Base-by-base conservation (phyloP, 768 basidiomycete species). In the Leccinum fibrillosum region DNA sequence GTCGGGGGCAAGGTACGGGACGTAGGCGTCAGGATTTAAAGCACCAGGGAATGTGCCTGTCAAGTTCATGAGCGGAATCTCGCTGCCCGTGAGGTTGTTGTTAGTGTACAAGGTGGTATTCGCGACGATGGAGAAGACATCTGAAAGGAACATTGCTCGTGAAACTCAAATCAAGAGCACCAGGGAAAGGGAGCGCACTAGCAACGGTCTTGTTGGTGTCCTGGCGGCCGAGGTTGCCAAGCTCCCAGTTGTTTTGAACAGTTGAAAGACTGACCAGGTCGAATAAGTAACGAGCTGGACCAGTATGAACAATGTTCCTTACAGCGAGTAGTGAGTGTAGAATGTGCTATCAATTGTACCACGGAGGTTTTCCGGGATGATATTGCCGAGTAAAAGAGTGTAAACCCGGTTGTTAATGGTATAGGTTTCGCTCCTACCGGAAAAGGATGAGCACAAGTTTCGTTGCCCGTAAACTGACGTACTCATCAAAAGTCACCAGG, bases 401-500 rank as follows among this genome's bases (percentile, higher is more conserved):
- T 70, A 78, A 47, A 86, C 71, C 2, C 68, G 71, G 66, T 87
- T 86, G 65, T 80, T 80, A 49, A 72, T 67, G 28, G 64, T 64
- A 52, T 73, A 71, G 0, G 66, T 67, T 25, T 71, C 76, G 35
- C 57, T 68, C 44, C 70, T 71, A 21, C 2, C 28, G 23, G n/a
- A 13, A 37, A 12, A 32, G 12, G 7, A 39, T 54, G n/a, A 56
- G 15, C 12, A 32, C 32, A 44, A 23, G 15, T 21, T 56, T 15
- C 15, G 13, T 21, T 47, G 2, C 25, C 10, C 39, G 13, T 11
- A 28, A n/a, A 21, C 39, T 60, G 57, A 75, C 78, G 42, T 72
- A 83, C 71, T 88, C 86, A 54, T 88, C 86, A 54, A 87, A 87
- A 0, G 84, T 86, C 53, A 88, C 63, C 9, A 86, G 62, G 63